phyloP scores from a whole-genome alignment of 768 basidiomycete species.

The Amanita exitialis region DNA sequence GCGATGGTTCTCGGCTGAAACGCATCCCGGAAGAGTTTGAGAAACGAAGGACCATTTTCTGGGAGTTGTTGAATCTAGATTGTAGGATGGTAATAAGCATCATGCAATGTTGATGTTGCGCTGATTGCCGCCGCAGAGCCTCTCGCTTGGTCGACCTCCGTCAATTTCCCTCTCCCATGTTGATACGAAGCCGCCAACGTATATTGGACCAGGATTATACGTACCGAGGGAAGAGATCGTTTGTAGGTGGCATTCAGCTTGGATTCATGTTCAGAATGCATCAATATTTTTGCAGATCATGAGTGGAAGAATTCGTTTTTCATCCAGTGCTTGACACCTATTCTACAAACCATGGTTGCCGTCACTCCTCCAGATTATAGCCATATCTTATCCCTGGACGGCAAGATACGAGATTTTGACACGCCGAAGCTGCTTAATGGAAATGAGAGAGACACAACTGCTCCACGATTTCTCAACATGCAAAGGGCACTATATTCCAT shows the following conservation, averaged over 20 bases:
- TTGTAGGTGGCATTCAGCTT: constrained; percentile 27
- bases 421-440: constrained; percentile 42
- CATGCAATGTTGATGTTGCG: not conserved
- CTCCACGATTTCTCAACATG: constrained; percentile 49
- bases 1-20: constrained; percentile 53
- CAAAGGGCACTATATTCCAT: constrained; percentile 51
- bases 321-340: constrained; percentile 49
- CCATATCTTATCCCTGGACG: constrained; percentile 44
- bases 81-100: constrained; percentile 42
- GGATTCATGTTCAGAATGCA: not conserved
- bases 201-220: constrained; percentile 33
- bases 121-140: constrained; percentile 29
- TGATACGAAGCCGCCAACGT: constrained; percentile 47
- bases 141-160: constrained; percentile 64
- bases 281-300: constrained; percentile 34
- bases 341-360: constrained; percentile 47
- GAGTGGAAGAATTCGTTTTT: constrained; percentile 67
- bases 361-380: constrained; percentile 42
- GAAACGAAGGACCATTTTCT: constrained; percentile 58
- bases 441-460: constrained; percentile 23
- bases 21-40: constrained; percentile 66
- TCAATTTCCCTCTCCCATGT: constrained; percentile 58
- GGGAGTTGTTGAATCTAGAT: constrained; percentile 68
- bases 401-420: constrained; percentile 41
- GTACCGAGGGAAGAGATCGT: constrained; percentile 40